Conservation (phyloP, 768 basidiomycete species). For the Tylopilus plumbeoviolaceoides region DNA sequence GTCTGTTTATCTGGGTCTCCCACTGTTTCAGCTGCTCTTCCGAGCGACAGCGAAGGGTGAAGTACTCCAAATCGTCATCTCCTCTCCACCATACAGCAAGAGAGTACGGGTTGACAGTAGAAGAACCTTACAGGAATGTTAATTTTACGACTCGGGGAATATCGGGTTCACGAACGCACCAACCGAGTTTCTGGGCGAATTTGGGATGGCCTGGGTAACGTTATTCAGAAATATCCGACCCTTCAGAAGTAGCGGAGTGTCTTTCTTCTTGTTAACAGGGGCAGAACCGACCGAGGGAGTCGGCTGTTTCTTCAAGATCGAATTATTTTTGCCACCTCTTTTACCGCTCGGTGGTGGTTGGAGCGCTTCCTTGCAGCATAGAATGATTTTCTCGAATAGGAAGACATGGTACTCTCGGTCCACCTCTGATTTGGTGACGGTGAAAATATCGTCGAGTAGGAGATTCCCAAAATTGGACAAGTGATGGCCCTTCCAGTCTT, state of each 20-base stretch:
- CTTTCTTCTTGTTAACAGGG: conserved; percentile 61
- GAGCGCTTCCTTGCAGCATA: conserved; percentile 93
- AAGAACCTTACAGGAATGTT: conserved; percentile 36
- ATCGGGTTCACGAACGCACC: conserved; percentile 43
- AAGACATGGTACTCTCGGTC: conserved; percentile 99
- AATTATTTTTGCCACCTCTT: conserved; percentile 80
- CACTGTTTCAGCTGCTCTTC: conserved; percentile 93
- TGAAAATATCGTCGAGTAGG: conserved; percentile 90
- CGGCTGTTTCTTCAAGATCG: conserved; percentile 81
- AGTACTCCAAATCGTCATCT: conserved; percentile 89
- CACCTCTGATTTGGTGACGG: conserved; percentile 93
- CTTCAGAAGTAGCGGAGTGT: conserved; percentile 81
- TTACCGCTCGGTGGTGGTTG: conserved; percentile 54
- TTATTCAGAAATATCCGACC: conserved; percentile 97
- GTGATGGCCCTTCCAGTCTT: conserved; percentile 99
- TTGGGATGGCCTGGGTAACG: conserved; percentile 76
- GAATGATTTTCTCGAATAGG: conserved; percentile 97
- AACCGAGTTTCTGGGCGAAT: conserved; percentile 50
- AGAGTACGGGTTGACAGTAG: conserved; percentile 59
- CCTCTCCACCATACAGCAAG: conserved; percentile 94
- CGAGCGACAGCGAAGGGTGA: conserved; percentile 87
- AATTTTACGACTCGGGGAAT: neutral
- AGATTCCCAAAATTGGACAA: conserved; percentile 92
- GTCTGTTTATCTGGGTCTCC: conserved; percentile 84
- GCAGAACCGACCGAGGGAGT: conserved; percentile 46